phyloP scores from a whole-genome alignment of 2,329 filamentous ascomycete species.

The Alternaria arbusti region DNA sequence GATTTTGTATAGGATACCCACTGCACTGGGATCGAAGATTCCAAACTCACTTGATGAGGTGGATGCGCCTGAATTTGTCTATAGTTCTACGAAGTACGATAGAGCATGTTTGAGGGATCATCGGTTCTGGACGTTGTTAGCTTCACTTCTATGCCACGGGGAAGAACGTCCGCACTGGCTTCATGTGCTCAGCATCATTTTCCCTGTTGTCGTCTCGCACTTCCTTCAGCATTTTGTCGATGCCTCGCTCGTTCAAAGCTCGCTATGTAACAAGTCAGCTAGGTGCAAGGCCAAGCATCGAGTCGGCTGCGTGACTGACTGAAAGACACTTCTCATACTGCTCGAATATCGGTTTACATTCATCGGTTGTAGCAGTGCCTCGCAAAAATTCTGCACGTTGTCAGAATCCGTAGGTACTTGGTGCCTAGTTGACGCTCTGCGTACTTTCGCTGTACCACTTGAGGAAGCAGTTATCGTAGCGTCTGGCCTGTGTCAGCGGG shows the following conservation, averaged over 20 bases:
- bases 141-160: background rate
- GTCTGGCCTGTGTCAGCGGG: slow-evolving; percentile 58
- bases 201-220: slow-evolving; percentile 89
- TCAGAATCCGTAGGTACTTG: background rate
- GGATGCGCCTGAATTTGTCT: background rate
- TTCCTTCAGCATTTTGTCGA: slow-evolving; percentile 91
- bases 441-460: slow-evolving; percentile 99
- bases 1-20: background rate
- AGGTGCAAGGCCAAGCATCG: background rate
- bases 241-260: slow-evolving; percentile 85
- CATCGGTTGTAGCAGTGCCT: slow-evolving; percentile 80
- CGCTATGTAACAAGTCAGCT: slow-evolving; percentile 60
- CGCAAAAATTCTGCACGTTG: slow-evolving; percentile 76
- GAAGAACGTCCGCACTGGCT: slow-evolving; percentile 30
- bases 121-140: slow-evolving; percentile 8
- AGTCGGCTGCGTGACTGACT: slow-evolving; percentile 59
- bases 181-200: slow-evolving; percentile 75
- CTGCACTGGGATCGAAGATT: background rate
- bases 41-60: background rate
- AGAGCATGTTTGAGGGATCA: background rate
- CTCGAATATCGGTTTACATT: slow-evolving; percentile 85
- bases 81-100: background rate
- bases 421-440: slow-evolving; percentile 36
- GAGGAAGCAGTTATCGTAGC: slow-evolving; percentile 95
- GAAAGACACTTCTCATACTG: slow-evolving; percentile 86